phyloP scores from a whole-genome alignment of 2,329 filamentous ascomycete species.

The Colletotrichum spaethianum region DNA sequence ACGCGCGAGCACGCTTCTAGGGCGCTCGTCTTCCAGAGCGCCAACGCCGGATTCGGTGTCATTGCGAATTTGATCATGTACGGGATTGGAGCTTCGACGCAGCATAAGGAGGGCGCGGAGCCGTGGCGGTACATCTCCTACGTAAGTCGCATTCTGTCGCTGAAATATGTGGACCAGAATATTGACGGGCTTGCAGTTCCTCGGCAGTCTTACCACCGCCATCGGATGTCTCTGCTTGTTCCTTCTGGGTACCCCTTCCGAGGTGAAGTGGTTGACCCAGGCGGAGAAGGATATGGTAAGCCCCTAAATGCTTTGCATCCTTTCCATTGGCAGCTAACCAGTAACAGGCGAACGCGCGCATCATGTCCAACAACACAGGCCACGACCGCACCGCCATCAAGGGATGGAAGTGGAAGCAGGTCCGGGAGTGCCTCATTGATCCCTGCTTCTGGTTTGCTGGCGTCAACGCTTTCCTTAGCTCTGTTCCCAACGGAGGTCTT shows the following conservation, averaged over 20 bases:
- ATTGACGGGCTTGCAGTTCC: conserved; percentile 45
- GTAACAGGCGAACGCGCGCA: conserved; percentile 48
- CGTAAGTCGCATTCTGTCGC: conserved; percentile 41
- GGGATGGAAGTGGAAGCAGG: conserved; percentile 56
- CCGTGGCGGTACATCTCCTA: conserved; percentile 57
- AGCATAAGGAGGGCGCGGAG: conserved; percentile 48
- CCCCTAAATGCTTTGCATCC: background rate
- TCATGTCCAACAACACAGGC: conserved; percentile 54
- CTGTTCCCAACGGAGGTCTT: conserved; percentile 54
- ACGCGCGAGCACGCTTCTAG: conserved; percentile 50
- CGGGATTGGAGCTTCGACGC: conserved; percentile 52
- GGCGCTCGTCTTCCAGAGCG: conserved; percentile 35
- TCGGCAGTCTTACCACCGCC: conserved; percentile 52
- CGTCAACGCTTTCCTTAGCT: conserved; percentile 53
- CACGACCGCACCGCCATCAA: conserved; percentile 54
- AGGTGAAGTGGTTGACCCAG: conserved; percentile 53
- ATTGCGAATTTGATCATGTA: conserved; percentile 54
- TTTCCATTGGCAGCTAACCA: background rate
- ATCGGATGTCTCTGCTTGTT: conserved; percentile 51
- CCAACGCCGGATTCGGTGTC: conserved; percentile 52
- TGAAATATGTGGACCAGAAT: background rate
- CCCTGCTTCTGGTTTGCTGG: conserved; percentile 56
- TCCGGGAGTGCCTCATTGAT: conserved; percentile 52
- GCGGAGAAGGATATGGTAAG: conserved; percentile 53
- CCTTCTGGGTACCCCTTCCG: conserved; percentile 54